Percentiles rank a stretch among this genome's conserved stretches.
Evolutionary conservation across 225 moss, liverwort and hornwort species (phyloP).

Genomic region (Takakia lepidozioides): DNA sequence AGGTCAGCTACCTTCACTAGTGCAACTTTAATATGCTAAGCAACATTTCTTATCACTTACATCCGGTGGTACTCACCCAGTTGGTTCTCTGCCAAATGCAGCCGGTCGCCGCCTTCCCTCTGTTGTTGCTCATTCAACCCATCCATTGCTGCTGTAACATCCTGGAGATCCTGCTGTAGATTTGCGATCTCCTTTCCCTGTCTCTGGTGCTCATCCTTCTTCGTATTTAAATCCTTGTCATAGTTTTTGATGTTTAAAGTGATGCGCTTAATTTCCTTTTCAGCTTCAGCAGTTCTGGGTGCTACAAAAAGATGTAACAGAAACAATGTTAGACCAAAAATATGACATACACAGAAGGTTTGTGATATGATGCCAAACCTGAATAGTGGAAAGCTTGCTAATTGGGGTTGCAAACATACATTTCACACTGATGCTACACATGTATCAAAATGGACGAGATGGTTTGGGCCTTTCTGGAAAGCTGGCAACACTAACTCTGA

Average conservation of each 20-base stretch:
- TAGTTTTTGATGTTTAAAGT: constrained; percentile 79
- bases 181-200: constrained; percentile 86
- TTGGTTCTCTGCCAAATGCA: constrained; percentile 88
- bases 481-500: no score
- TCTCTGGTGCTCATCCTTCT: constrained; percentile 82
- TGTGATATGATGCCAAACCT: no score
- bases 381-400: no score
- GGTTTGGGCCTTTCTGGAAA: no score
- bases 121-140: constrained; percentile 83
- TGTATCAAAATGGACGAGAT: no score
- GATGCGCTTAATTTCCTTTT: constrained; percentile 83
- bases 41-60: constrained; percentile 59
- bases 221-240: constrained; percentile 88
- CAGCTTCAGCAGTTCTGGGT: constrained; percentile 79
- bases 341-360: no score
- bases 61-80: constrained; percentile 87
- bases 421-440: no score
- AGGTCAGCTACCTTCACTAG: no score
- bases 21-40: no score
- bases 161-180: constrained; percentile 68
- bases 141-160: constrained; percentile 66
- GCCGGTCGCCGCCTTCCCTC: constrained; percentile 68
- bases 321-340: no score
- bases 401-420: no score
- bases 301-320: constrained; percentile 38